These are phyloP conservation scores for Brassica balearica DNA, from an alignment of 441 rosid genomes.

Conservation along the genomic window DNA sequence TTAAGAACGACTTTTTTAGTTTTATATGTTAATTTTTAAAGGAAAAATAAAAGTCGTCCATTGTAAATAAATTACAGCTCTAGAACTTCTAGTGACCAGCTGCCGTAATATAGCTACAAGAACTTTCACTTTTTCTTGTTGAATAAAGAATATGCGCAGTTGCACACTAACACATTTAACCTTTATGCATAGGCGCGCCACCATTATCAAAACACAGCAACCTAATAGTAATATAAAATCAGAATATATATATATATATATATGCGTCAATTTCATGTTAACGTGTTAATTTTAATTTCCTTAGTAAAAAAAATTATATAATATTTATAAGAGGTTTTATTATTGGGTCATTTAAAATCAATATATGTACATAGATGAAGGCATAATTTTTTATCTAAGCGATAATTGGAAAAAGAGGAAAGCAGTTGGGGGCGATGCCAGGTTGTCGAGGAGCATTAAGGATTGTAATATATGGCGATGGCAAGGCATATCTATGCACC, in stretches of 20 bases:
- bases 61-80: neutral
- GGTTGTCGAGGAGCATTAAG: conserved; percentile 10
- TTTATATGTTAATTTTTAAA: neutral
- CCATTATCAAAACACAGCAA: conserved; percentile 32
- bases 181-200: conserved; percentile 33
- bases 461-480: conserved; percentile 22
- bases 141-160: conserved; percentile 28
- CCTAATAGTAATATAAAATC: conserved; percentile 8
- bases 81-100: conserved; percentile 4
- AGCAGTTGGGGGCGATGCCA: conserved; percentile 29
- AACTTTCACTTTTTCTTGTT: conserved; percentile 19
- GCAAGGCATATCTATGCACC: conserved; percentile 35
- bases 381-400: too few species aligned
- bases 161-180: conserved; percentile 32
- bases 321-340: too few species aligned
- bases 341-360: too few species aligned
- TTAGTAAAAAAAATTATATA: too few species aligned
- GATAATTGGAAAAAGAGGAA: conserved; percentile 23
- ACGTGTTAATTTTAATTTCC: too few species aligned
- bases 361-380: too few species aligned
- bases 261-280: too few species aligned
- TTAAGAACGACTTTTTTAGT: neutral
- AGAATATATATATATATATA: neutral
- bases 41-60: neutral
- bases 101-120: conserved; percentile 17